phyloP scores from a whole-genome alignment of 2,329 filamentous ascomycete genomes.

The Aspergillus bombycis region DNA sequence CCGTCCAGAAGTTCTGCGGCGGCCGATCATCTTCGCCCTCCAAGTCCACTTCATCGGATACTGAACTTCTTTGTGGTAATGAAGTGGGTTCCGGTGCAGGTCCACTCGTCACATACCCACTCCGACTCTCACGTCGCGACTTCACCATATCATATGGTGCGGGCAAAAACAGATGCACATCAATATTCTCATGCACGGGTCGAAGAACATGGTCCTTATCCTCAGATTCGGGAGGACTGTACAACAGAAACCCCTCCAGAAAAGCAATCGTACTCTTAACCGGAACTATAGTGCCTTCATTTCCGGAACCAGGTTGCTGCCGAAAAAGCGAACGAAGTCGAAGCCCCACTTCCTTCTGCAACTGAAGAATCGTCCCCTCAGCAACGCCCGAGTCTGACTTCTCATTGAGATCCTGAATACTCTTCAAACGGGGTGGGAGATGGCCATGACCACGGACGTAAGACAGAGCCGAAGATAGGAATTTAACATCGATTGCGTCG shows the following conservation, averaged over 20 bases:
- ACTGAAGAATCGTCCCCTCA: slow-evolving; percentile 25
- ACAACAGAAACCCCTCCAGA: slow-evolving; percentile 88
- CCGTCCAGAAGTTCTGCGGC: slow-evolving; percentile 84
- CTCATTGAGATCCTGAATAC: slow-evolving; percentile 63
- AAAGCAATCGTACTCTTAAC: slow-evolving; percentile 61
- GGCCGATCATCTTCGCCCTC: slow-evolving; percentile 41
- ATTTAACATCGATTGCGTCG: slow-evolving; percentile 72
- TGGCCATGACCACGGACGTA: slow-evolving; percentile 70
- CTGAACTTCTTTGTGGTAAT: slow-evolving; percentile 3
- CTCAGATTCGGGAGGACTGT: slow-evolving; percentile 51
- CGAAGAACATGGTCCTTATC: slow-evolving; percentile 30
- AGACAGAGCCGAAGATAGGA: slow-evolving; percentile 67
- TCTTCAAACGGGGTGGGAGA: slow-evolving; percentile 53
- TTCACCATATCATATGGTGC: slow-evolving; percentile 61
- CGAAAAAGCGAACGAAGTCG: slow-evolving; percentile 14
- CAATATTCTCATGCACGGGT: slow-evolving; percentile 51
- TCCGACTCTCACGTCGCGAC: slow-evolving; percentile 43
- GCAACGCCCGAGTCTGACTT: slow-evolving; percentile 48
- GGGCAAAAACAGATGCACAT: slow-evolving; percentile 77
- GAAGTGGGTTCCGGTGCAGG: slow-evolving; percentile 33
- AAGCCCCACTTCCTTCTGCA: slow-evolving; percentile 30
- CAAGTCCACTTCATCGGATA: slow-evolving; percentile 29
- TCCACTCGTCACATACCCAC: slow-evolving; percentile 52
- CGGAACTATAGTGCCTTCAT: neutral
- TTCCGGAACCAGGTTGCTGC: neutral